Base-by-base conservation (phyloP, 257 asterid genomes). In the Solanum arcanum region DNA sequence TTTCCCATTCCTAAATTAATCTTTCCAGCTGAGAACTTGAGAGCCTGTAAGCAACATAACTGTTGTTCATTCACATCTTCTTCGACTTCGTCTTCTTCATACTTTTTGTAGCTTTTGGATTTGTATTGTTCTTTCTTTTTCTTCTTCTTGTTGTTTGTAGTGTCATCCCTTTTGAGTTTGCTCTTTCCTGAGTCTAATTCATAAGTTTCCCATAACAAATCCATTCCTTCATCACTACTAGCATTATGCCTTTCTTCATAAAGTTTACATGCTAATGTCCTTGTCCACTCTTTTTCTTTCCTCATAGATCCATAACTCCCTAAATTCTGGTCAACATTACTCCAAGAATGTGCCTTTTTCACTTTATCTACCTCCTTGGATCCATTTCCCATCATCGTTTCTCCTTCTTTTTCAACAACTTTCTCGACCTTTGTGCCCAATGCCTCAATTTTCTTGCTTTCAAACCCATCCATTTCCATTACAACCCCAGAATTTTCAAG, bases 191-290 rank as follows among this genome's bases (percentile, higher is more conserved):
- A 82, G 44, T 92, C 95, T 49, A 41, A 31, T 73, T 96, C 99
- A 59, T 95, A 92, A 3, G 95, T 89, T 90, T 95, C 99, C 99
- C 99, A 96, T 77, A 96, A 56, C 12, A 94, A 92, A 83, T 96
- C 98, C 99, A 96, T 96, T 62, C 96, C 98, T 86, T 96, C 98
- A 7, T 93, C 92, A 11, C 93, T 94, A 13, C 83, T 92, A 1
- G 60, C 92, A 52, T 91, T 88, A 87, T 93, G 92, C 82, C 96
- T 77, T 41, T 94, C 99, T 83, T 95, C 98, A 73, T 93, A 96
- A 12, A 96, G 90, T 88, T 94, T 95, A 89, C 98, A 93, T 3
- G 98, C 98, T 18, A 95, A 59, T 12, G 99, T 96, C 90, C 98
- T 90, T 77, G 90, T 93, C 98, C 98, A 95, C 77, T 94, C 98